A percentile compares a stretch with the other conserved stretches of the same genome.
Conservation (phyloP, 2,329 filamentous ascomycete genomes). For the Colletotrichum tamarilloi region DNA sequence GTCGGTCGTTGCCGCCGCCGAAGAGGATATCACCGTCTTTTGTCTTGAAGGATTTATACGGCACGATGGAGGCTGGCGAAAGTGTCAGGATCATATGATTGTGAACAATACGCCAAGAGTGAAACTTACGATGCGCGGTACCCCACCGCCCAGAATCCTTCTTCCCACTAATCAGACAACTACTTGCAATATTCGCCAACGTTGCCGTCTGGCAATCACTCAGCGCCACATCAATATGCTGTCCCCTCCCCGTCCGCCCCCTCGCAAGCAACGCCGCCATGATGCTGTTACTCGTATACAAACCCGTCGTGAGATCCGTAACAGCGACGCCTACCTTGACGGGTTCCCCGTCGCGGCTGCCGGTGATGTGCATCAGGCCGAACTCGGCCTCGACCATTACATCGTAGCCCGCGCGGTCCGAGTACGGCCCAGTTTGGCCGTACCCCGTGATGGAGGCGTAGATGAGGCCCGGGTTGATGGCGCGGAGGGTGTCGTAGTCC, state of each 20-base stretch:
- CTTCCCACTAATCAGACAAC: constrained; percentile 87
- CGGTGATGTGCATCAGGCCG: constrained; percentile 98
- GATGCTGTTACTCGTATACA: constrained; percentile 95
- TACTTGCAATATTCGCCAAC: constrained; percentile 94
- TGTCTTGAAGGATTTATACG: constrained; percentile 87
- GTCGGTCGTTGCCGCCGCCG: constrained; percentile 77
- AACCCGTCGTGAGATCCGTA: constrained; percentile 92
- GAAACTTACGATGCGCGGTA: constrained; percentile 84
- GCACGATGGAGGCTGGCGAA: constrained; percentile 84
- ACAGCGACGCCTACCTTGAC: constrained; percentile 98
- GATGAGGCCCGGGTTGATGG: constrained; percentile 87
- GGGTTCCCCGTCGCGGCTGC: constrained; percentile 85
- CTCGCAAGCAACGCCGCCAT: constrained; percentile 91
- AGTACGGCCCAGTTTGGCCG: constrained; percentile 93
- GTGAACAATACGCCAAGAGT: too few species aligned
- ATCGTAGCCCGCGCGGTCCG: constrained; percentile 90
- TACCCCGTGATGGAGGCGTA: constrained; percentile 98
- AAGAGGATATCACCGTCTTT: constrained; percentile 77
- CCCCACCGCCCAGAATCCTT: constrained; percentile 93
- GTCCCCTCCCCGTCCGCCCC: constrained; percentile 79
- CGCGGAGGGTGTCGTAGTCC: constrained; percentile 84
- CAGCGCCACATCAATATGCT: constrained; percentile 91
- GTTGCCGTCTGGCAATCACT: constrained; percentile 97
- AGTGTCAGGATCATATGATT: background rate
- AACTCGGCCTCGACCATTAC: constrained; percentile 99